phyloP scores from a whole-genome alignment of 192 early-diverging fungal genomes.

The Rhizophagus clarus region DNA sequence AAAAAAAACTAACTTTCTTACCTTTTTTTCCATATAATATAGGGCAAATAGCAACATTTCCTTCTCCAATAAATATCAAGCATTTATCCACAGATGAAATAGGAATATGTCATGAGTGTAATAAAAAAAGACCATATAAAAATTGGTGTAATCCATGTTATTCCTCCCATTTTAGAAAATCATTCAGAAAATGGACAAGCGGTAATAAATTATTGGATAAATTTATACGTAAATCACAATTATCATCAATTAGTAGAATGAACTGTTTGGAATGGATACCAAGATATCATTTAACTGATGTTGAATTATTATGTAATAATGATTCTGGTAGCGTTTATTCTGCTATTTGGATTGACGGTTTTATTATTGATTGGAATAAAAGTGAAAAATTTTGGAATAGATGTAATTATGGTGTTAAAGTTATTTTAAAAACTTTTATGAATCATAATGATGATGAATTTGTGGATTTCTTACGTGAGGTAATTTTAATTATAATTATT shows the following conservation, averaged over 20 bases:
- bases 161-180: not conserved
- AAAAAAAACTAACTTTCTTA: too few species aligned
- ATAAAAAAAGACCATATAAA: not conserved
- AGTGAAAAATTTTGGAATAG: not conserved
- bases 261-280: constrained; percentile 17
- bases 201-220: constrained; percentile 10
- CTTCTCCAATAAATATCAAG: too few species aligned
- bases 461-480: not conserved
- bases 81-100: too few species aligned
- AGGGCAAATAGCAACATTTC: too few species aligned
- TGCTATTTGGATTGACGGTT: constrained; percentile 15
- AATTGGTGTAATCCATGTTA: not conserved
- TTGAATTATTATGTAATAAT: not conserved
- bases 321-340: not conserved
- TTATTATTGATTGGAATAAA: not conserved
- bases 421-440: not conserved
- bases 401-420: not conserved
- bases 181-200: not conserved
- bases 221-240: constrained; percentile 1
- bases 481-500: not conserved
- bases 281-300: constrained; percentile 7
- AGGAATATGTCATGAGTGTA: not conserved
- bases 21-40: too few species aligned
- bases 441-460: not conserved
- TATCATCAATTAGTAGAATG: not conserved